Base-by-base conservation (phyloP, 345 rosid species). In the Dimocarpus longan region DNA sequence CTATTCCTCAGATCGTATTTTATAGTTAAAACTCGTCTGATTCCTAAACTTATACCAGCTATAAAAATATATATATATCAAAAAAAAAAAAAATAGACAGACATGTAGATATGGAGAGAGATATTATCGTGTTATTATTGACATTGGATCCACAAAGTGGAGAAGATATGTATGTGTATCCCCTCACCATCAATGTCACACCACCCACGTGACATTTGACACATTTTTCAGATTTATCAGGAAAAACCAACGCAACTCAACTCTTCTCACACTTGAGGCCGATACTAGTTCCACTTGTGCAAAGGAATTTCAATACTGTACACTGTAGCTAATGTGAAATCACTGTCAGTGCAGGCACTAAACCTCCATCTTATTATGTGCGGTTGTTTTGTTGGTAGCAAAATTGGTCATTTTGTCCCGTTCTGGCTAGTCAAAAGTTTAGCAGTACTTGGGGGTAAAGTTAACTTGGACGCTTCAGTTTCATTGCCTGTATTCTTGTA, bases 191-290 rank as follows among this genome's bases (percentile, higher is more conserved):
- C 70, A 65, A 44, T 65, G 26, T 74, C 32, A 21, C 32, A 43
- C 26, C 22, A 19, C 42, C 76, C 82, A 78, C 68, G 70, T 74
- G 76, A 74, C 57, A 67, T 74, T 74, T 52, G 78, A 77, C 75
- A 62, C 44, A 8, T 42, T 18, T 13, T 5, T 52, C 13, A 13
- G 57, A 46, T 6, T 3, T 46, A 32, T 32, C 37, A 32, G 4
- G 37, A 32, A 32, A 32, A 32, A 32, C 37, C 37, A 32, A 32
- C 37, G 2, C 37, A 32, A 32, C 2, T 0, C 37, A 32, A 32
- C 37, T 32, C 37, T 32, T 3, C 3, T 32, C 37, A 3, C 37
- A 32, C 37, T 32, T 32, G 52, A 46, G 12, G 52, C 6, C 8
- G 12, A 7, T 3, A 46, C 52, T 46, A 46, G 52, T 46, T 70